Evolutionary conservation across 768 basidiomycete species (phyloP).

Genomic region (Lepiota subincarnata): DNA sequence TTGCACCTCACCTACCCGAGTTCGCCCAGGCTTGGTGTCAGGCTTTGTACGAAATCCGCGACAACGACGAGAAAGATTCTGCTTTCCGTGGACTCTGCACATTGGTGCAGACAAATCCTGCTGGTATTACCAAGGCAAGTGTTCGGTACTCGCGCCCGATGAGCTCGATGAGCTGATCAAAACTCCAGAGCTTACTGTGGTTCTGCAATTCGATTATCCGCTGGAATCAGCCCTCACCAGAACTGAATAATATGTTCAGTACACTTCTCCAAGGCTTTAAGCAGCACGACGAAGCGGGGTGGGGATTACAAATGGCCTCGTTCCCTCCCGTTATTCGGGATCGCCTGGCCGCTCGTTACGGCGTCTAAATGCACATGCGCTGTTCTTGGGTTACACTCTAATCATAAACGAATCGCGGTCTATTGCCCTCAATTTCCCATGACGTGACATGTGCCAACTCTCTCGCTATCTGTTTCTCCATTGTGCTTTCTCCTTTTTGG

Average conservation of each 20-base stretch:
- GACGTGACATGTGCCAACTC: neutral
- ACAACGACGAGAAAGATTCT: slow-evolving; percentile 99
- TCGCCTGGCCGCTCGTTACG: slow-evolving; percentile 81
- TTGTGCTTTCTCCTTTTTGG: slow-evolving; percentile 22
- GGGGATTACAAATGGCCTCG: slow-evolving; percentile 75
- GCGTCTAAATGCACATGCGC: slow-evolving; percentile 46
- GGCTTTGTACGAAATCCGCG: slow-evolving; percentile 95
- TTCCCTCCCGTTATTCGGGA: slow-evolving; percentile 91
- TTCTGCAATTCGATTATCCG: slow-evolving; percentile 98
- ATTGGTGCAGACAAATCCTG: slow-evolving; percentile 90
- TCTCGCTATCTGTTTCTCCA: slow-evolving; percentile 15
- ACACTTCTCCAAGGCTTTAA: slow-evolving; percentile 88
- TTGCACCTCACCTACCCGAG: slow-evolving; percentile 84
- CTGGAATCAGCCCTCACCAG: slow-evolving; percentile 89
- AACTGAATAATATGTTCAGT: slow-evolving; percentile 93
- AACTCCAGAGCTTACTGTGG: slow-evolving; percentile 79
- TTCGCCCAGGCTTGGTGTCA: slow-evolving; percentile 98
- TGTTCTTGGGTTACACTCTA: slow-evolving; percentile 6
- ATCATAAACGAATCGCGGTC: slow-evolving; percentile 1
- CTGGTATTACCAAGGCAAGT: slow-evolving; percentile 86
- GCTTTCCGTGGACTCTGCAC: slow-evolving; percentile 98
- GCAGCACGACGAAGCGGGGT: slow-evolving; percentile 78
- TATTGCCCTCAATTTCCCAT: slow-evolving; percentile 6
- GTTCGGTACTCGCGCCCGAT: neutral
- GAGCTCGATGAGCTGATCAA: neutral